Evolutionary conservation across 2,329 filamentous ascomycete species (phyloP).

Genomic region (Arthrobotrys entomopaga): DNA sequence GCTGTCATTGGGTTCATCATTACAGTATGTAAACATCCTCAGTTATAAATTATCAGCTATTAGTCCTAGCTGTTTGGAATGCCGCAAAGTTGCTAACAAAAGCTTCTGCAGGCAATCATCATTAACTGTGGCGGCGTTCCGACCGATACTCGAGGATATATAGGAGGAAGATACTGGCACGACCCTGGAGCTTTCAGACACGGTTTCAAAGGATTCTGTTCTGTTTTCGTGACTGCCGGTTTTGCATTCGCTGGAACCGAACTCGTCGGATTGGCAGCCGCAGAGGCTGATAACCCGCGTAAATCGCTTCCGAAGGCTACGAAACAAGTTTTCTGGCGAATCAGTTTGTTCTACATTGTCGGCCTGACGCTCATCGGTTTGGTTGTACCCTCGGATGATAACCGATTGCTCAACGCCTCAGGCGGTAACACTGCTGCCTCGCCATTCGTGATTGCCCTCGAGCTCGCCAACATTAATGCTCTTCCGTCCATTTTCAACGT

Average conservation of each 20-base stretch:
- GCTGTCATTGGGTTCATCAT: slow-evolving; percentile 59
- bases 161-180: slow-evolving; percentile 62
- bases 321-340: slow-evolving; percentile 67
- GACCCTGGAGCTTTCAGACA: slow-evolving; percentile 65
- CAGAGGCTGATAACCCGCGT: slow-evolving; percentile 67
- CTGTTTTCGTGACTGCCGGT: slow-evolving; percentile 69
- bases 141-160: slow-evolving; percentile 46
- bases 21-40: slow-evolving; percentile 31
- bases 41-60: neutral
- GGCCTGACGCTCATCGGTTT: slow-evolving; percentile 65
- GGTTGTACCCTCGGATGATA: slow-evolving; percentile 63
- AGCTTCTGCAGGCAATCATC: slow-evolving; percentile 60
- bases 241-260: slow-evolving; percentile 70
- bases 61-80: neutral
- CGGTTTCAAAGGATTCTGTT: slow-evolving; percentile 67
- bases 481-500: slow-evolving; percentile 75
- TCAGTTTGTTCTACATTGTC: slow-evolving; percentile 66
- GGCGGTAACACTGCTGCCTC: slow-evolving; percentile 65
- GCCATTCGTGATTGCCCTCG: slow-evolving; percentile 74
- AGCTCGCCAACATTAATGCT: slow-evolving; percentile 70
- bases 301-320: slow-evolving; percentile 66
- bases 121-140: slow-evolving; percentile 71
- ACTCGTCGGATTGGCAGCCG: slow-evolving; percentile 67
- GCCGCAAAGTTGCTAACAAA: neutral
- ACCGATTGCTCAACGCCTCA: slow-evolving; percentile 62